phyloP scores from a whole-genome alignment of 2,329 filamentous ascomycete genomes.

The Talaromyces sp. region DNA sequence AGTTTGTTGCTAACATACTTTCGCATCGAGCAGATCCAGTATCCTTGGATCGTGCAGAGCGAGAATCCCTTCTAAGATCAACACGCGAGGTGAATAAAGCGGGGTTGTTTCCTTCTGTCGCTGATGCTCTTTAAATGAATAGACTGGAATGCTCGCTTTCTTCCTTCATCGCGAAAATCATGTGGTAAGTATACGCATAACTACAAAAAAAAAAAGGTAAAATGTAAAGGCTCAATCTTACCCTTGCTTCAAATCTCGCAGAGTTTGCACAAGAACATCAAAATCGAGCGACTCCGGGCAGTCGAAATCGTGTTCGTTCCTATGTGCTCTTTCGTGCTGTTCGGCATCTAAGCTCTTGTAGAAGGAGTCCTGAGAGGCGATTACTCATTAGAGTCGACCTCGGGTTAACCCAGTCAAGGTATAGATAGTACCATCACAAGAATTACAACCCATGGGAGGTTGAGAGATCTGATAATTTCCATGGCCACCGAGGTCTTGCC shows the following conservation, averaged over 20 bases:
- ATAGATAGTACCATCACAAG: slow-evolving; percentile 72
- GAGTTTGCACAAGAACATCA: slow-evolving; percentile 71
- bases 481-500: slow-evolving; percentile 91
- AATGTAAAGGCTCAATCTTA: slow-evolving; percentile 44
- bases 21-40: slow-evolving; percentile 82
- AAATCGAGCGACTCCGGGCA: slow-evolving; percentile 93
- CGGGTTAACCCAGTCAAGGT: not conserved
- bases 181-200: slow-evolving; percentile 12
- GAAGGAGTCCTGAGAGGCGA: slow-evolving; percentile 71
- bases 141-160: slow-evolving; percentile 79
- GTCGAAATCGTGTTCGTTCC: slow-evolving; percentile 94
- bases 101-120: slow-evolving; percentile 72
- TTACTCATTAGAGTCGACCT: not conserved
- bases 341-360: slow-evolving; percentile 84
- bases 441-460: slow-evolving; percentile 96
- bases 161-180: slow-evolving; percentile 21
- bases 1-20: slow-evolving; percentile 28
- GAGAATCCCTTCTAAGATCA: slow-evolving; percentile 94
- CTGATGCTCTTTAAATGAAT: slow-evolving; percentile 90
- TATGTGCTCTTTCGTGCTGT: slow-evolving; percentile 73
- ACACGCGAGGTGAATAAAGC: slow-evolving; percentile 92
- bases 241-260: slow-evolving; percentile 87
- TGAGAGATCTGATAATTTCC: slow-evolving; percentile 83
- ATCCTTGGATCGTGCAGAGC: slow-evolving; percentile 85
- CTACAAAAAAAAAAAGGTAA: not conserved